A percentile compares a stretch with the other conserved stretches of the same genome.
Evolutionary conservation across 495 filamentous ascomycete species (phyloP).

Genomic region (Aspergillus carlsbadensis): DNA sequence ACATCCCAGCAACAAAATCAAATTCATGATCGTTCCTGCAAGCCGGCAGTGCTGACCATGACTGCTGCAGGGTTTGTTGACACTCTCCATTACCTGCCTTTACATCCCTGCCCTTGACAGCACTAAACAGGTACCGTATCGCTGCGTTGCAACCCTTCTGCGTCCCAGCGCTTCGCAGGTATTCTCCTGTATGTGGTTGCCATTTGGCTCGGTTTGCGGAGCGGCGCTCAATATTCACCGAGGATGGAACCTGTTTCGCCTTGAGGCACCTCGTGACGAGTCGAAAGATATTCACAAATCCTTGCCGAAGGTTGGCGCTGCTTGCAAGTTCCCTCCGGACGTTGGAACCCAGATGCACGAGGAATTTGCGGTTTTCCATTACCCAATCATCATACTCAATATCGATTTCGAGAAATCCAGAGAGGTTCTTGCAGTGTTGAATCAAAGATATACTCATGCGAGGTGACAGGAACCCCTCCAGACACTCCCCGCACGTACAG

Average conservation of each 20-base stretch:
- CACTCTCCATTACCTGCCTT: slow-evolving; percentile 25
- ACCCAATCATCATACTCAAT: too few relatives aligned
- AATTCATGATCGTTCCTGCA: slow-evolving; percentile 35
- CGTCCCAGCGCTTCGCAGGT: slow-evolving; percentile 22
- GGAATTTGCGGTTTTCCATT: too few relatives aligned
- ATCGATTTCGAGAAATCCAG: slow-evolving; percentile 7
- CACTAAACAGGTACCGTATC: slow-evolving; percentile 27
- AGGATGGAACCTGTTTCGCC: slow-evolving; percentile 21
- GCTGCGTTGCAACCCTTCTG: slow-evolving; percentile 21
- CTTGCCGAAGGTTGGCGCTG: slow-evolving; percentile 28
- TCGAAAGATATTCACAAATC: slow-evolving; percentile 28
- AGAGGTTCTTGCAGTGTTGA: slow-evolving; percentile 14
- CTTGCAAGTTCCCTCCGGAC: slow-evolving; percentile 28
- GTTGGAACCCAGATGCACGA: slow-evolving; percentile 20
- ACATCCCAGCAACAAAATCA: slow-evolving; percentile 30
- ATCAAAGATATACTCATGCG: slow-evolving; percentile 29
- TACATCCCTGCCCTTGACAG: slow-evolving; percentile 25
- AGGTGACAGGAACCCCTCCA: slow-evolving; percentile 32
- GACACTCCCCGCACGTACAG: slow-evolving; percentile 31
- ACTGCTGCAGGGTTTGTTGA: slow-evolving; percentile 19
- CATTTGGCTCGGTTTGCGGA: slow-evolving; percentile 23
- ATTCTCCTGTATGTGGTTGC: slow-evolving; percentile 25
- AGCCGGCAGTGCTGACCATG: slow-evolving; percentile 19
- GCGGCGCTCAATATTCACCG: slow-evolving; percentile 19
- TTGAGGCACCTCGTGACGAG: slow-evolving; percentile 19